phyloP scores from a whole-genome alignment of 148 eudicot genomes.

The Spergularia bocconei region DNA sequence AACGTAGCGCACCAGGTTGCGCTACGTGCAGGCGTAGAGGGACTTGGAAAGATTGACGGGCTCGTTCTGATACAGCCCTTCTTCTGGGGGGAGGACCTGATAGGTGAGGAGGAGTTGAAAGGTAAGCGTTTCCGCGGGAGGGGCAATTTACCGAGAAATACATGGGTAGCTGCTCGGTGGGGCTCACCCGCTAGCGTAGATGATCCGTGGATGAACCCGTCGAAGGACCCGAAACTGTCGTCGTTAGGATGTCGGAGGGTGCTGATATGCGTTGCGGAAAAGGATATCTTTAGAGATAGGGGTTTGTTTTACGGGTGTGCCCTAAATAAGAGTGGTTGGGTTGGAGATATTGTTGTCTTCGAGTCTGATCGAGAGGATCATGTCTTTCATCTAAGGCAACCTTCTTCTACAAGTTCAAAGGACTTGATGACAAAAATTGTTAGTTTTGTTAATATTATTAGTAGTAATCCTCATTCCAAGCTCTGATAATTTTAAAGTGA shows the following conservation, averaged over 20 bases:
- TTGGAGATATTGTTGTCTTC: slow-evolving; percentile 22
- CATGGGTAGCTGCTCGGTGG: slow-evolving; percentile 10
- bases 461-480: background rate
- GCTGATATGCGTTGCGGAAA: slow-evolving; percentile 25
- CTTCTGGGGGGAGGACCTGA: slow-evolving; percentile 3
- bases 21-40: background rate
- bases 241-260: slow-evolving; percentile 21
- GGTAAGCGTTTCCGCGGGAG: background rate
- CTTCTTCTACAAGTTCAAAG: slow-evolving; percentile 16
- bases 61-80: slow-evolving; percentile 11
- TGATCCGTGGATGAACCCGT: slow-evolving; percentile 33
- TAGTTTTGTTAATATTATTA: background rate
- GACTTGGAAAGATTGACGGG: background rate
- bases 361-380: slow-evolving; percentile 30
- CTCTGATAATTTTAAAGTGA: background rate
- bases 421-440: slow-evolving; percentile 13
- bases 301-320: slow-evolving; percentile 27
- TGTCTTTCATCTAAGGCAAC: slow-evolving; percentile 26
- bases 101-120: background rate
- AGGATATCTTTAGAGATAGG: slow-evolving; percentile 26
- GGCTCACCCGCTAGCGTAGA: slow-evolving; percentile 11
- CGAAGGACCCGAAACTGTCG: slow-evolving; percentile 15
- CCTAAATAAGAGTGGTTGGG: slow-evolving; percentile 29
- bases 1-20: slow-evolving; percentile 12
- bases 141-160: background rate